Conservation (phyloP, 768 basidiomycete species). For the Amanita molliuscula region DNA sequence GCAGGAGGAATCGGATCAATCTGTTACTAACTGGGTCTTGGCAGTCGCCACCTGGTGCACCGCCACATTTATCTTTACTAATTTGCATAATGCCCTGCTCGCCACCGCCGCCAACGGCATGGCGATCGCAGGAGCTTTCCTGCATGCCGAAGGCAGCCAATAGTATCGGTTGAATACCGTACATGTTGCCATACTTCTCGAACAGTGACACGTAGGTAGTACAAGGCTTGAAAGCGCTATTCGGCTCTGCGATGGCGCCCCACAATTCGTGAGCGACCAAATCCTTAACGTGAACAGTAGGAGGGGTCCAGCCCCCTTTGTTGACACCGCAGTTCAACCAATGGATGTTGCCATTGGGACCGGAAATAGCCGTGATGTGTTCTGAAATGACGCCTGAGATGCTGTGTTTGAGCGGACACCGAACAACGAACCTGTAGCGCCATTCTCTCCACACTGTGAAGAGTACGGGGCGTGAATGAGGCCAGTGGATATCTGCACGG, state of each 20-base stretch:
- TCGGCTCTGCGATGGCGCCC: slow-evolving; percentile 34
- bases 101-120: slow-evolving; percentile 60
- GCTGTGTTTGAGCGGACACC: background rate
- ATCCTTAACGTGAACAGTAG: slow-evolving; percentile 42
- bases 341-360: slow-evolving; percentile 63
- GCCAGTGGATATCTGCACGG: slow-evolving; percentile 5
- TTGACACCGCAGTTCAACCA: slow-evolving; percentile 76
- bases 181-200: slow-evolving; percentile 42
- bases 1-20: background rate
- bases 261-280: slow-evolving; percentile 36
- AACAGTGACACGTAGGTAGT: slow-evolving; percentile 39
- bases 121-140: slow-evolving; percentile 62
- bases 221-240: slow-evolving; percentile 54
- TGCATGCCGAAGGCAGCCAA: slow-evolving; percentile 87
- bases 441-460: slow-evolving; percentile 33
- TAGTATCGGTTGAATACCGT: slow-evolving; percentile 57
- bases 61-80: slow-evolving; percentile 64
- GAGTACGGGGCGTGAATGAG: slow-evolving; percentile 23
- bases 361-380: slow-evolving; percentile 35
- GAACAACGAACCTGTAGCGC: slow-evolving; percentile 35
- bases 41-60: slow-evolving; percentile 39
- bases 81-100: slow-evolving; percentile 88
- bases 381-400: slow-evolving; percentile 20
- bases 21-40: slow-evolving; percentile 28
- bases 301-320: slow-evolving; percentile 61